A percentile compares a stretch with the other conserved stretches of the same genome.
Evolutionary conservation across 495 filamentous ascomycete genomes (phyloP).

Genomic region (Podospora tetraspora): DNA sequence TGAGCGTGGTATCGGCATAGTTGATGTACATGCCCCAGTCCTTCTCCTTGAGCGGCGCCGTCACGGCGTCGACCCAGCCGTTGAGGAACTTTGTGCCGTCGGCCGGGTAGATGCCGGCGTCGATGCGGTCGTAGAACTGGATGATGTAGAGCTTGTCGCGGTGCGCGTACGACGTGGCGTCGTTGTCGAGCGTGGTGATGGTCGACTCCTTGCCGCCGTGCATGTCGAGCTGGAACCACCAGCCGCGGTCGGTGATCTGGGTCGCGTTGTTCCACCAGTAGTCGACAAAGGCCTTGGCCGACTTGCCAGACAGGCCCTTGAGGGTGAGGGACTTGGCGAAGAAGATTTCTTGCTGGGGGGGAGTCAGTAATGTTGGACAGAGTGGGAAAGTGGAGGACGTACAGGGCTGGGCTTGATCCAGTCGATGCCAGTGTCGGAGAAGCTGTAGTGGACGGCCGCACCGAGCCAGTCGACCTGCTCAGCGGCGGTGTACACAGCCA

Average conservation of each 20-base stretch:
- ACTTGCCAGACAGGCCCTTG: constrained; percentile 27
- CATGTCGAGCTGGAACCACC: constrained; percentile 37
- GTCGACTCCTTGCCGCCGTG: constrained; percentile 36
- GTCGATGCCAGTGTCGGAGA: constrained; percentile 16
- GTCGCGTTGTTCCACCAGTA: constrained; percentile 35
- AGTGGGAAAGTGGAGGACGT: background rate
- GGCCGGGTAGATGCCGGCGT: constrained; percentile 18
- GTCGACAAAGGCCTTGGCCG: constrained; percentile 30
- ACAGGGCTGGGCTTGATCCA: constrained; percentile 17
- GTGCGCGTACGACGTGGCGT: constrained; percentile 32
- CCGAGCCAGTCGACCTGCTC: constrained; percentile 32
- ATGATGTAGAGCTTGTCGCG: constrained; percentile 38
- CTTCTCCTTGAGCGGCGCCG: constrained; percentile 13
- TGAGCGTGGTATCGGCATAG: constrained; percentile 33
- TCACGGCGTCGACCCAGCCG: constrained; percentile 28
- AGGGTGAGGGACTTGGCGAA: constrained; percentile 35
- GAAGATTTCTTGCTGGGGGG: constrained; percentile 33
- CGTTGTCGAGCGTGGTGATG: constrained; percentile 24
- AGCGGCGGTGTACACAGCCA: constrained; percentile 15
- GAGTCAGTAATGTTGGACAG: constrained; percentile 17
- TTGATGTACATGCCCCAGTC: constrained; percentile 41
- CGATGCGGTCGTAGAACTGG: constrained; percentile 33
- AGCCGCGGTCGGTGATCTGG: constrained; percentile 25
- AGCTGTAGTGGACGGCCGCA: constrained; percentile 32
- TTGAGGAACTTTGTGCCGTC: constrained; percentile 27